Evolutionary conservation across 2,329 filamentous ascomycete genomes (phyloP).

Genomic region (Oidium heveae): DNA sequence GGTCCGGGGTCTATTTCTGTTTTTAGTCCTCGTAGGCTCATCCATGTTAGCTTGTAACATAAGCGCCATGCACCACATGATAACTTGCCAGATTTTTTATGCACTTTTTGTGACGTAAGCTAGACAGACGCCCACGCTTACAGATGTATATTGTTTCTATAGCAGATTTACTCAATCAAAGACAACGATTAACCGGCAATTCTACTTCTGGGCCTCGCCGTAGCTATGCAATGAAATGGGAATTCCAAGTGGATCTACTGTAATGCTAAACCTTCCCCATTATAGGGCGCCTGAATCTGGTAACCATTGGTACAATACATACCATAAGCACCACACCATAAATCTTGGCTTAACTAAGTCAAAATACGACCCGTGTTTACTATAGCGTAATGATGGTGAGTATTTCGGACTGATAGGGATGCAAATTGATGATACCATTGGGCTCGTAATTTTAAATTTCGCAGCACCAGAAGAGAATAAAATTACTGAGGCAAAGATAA

Average conservation of each 20-base stretch:
- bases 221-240: background rate
- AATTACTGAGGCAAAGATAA: conserved; percentile 2
- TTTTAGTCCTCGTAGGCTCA: too few relatives aligned
- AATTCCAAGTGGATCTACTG: background rate
- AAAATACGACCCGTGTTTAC: conserved; percentile 1
- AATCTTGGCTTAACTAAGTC: conserved; percentile 1
- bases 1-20: too few relatives aligned
- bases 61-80: too few relatives aligned
- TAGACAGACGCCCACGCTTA: too few relatives aligned
- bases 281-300: background rate
- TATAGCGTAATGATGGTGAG: background rate
- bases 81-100: too few relatives aligned
- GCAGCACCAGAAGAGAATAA: conserved; percentile 1
- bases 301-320: conserved; percentile 1
- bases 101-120: too few relatives aligned
- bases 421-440: background rate
- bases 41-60: too few relatives aligned
- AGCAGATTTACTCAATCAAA: background rate
- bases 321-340: background rate
- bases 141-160: too few relatives aligned
- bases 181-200: background rate
- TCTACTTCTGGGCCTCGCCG: background rate
- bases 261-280: background rate
- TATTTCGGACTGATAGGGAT: background rate
- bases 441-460: background rate